Percentiles rank a stretch among this genome's conserved stretches.
These are phyloP conservation scores for Lizonia empirigonia DNA, from an alignment of 2,329 filamentous ascomycete species.

Conservation along the genomic window DNA sequence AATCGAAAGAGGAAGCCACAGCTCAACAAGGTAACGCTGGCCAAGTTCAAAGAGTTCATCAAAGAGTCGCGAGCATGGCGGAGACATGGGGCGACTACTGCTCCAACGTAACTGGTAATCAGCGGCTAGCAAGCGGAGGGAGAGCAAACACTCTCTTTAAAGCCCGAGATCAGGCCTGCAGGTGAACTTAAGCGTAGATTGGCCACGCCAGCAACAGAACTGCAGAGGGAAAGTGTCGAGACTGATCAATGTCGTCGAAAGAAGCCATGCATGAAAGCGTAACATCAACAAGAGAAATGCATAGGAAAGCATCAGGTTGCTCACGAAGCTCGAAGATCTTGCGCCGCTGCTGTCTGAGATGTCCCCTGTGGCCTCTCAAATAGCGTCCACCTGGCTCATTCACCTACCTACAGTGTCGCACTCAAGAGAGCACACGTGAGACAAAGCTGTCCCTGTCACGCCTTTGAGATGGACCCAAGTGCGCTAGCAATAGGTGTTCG, in stretches of 20 bases:
- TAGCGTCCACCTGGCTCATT: too few species aligned
- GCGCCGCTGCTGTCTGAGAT: neutral
- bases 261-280: constrained; percentile 1
- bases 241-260: neutral
- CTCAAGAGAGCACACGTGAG: too few species aligned
- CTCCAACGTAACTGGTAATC: neutral
- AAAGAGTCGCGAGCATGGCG: neutral
- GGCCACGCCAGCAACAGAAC: neutral
- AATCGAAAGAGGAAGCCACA: neutral
- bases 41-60: constrained; percentile 1
- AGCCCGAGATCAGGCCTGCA: neutral
- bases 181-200: neutral
- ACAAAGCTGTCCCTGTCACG: neutral
- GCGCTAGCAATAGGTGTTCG: neutral
- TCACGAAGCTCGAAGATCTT: neutral
- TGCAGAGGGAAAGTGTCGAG: neutral
- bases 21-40: neutral
- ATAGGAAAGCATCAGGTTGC: neutral
- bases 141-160: neutral
- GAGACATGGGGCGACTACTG: neutral
- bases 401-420: too few species aligned
- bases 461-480: neutral
- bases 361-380: too few species aligned
- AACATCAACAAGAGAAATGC: neutral
- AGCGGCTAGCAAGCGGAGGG: neutral